Base-by-base conservation (phyloP, 2,329 filamentous ascomycete species). In the Aspergillus hiratsukae region DNA sequence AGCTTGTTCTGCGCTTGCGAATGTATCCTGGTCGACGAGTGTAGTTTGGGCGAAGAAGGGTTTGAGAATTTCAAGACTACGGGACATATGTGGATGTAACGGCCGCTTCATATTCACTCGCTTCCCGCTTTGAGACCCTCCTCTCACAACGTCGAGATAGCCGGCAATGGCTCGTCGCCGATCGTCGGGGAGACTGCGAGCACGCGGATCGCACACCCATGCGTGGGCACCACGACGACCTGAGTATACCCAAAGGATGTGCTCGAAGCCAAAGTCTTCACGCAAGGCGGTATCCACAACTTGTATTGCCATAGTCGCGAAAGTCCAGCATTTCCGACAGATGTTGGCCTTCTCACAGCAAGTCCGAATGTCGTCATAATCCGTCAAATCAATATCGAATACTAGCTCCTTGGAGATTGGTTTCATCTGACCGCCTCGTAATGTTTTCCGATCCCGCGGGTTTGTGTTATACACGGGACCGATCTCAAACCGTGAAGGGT, bases 331-430 rank as follows among this genome's bases (percentile, higher is more conserved):
- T 72, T 92, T 94, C 63, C 81, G 82, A 73, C 94, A 99, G 62
- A 99, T 97, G 65, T 90, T 95, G 8, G 93, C 91, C 71, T 93
- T 92, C 67, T 87, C 86, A 72, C 94, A 99, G 76, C 94, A 99
- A 28, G 92, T 97, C 64, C 94, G 87, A 62, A 99, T 90, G 63
- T 96, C 91, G 72, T 99, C 94, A 75, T 99, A 99, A 76, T 97
- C 94, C 54, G 94, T 97, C 83, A 99, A 83, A 83, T 99, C 94
- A 67, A 99, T 97, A 87, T 99, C 94, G 74, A 99, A 97, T 66
- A 96, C 96, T 41, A 99, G 79, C 73, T 99, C 94, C 73, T 99
- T 99, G 55, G 89, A 83, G 31, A 97, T 74, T 0, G 94, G 93
- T 61, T 87, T 88, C 77, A 99, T 97, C 8, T 90, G 85, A 49